A percentile compares a stretch with the other conserved stretches of the same genome.
These are phyloP conservation scores for Rickenella mellea DNA, from an alignment of 768 basidiomycete genomes.

Conservation along the genomic window DNA sequence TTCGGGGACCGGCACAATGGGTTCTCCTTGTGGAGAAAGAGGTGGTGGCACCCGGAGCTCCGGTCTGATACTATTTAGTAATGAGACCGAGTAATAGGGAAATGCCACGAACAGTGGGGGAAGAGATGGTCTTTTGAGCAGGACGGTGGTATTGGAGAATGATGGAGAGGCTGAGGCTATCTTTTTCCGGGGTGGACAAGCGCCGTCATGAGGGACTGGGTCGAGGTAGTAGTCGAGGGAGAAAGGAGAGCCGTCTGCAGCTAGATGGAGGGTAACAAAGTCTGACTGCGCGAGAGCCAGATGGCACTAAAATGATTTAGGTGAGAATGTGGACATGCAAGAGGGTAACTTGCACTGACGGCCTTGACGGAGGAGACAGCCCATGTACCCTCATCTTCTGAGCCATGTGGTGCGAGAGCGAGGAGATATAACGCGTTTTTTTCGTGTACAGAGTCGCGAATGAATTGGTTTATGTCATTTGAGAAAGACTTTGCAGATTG, in stretches of 20 bases:
- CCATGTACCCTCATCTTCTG: constrained; percentile 38
- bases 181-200: constrained; percentile 34
- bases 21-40: constrained; percentile 55
- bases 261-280: constrained; percentile 45
- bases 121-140: constrained; percentile 31
- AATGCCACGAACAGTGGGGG: constrained; percentile 42
- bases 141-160: constrained; percentile 43
- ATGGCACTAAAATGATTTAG: constrained; percentile 46
- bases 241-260: constrained; percentile 37
- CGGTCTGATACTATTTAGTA: constrained; percentile 48
- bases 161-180: constrained; percentile 18
- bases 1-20: constrained; percentile 50
- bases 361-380: constrained; percentile 53
- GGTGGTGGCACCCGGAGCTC: constrained; percentile 60
- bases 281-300: constrained; percentile 45
- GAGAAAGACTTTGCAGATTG: constrained; percentile 30
- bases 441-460: constrained; percentile 27
- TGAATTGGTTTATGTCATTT: constrained; percentile 38
- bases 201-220: constrained; percentile 58
- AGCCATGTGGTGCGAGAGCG: constrained; percentile 45
- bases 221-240: constrained; percentile 66
- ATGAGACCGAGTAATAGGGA: background rate
- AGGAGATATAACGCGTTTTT: constrained; percentile 57
- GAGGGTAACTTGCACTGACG: constrained; percentile 25
- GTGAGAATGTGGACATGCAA: background rate